Evolutionary conservation across 2,329 filamentous ascomycete species (phyloP), one percentile per base, ranked within the genome.

Genomic region (Eutypa lata): DNA sequence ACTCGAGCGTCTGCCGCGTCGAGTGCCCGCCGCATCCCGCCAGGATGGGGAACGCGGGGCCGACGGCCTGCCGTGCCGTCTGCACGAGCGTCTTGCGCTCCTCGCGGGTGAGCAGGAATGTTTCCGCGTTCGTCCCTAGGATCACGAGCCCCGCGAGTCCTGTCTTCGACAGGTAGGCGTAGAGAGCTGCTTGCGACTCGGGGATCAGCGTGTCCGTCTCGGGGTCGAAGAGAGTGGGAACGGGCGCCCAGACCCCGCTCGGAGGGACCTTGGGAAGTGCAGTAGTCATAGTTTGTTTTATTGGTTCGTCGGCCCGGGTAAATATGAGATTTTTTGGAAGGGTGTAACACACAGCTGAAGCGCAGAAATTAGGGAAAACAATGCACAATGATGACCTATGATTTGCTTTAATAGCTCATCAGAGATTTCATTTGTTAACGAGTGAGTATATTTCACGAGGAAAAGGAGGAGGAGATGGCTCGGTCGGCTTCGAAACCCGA

Each of bases 11-110:
- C 68, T 88, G 84, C 57, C 77, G 77, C 2, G 82, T 87, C 16
- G 82, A 86, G 67, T 88, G 84, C 0, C 80, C 83, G 18, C 83
- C 78, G 7, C 84, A 81, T 33, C 86, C 86, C 3, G 81, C 82
- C 74, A 86, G 85, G 63, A 87, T 74, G 28, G 82, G 82, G 61
- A 74, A 83, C 21, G 70, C 68, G 1, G 76, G 73, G 0, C 78
- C 78, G 14, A 80, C 76, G n/a, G 79, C 76, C 35, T 67, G 56
- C 35, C 82, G 73, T 48, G 85, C 86, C 11, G 79, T 72, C 26
- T 71, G 65, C 22, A 89, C 75, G n/a, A 87, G 75, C 40, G 74
- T 71, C 47, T 71, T 71, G 52, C 83, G 76, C 68, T 86, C 83
- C 58, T 82, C 77, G n/a, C 80, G 79, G 13, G 81, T 83, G 18